Percentiles rank a stretch among this genome's conserved stretches.
Evolutionary conservation across 805 yeast genomes (phyloP).

Genomic region (Wickerhamomyces chambardii): DNA sequence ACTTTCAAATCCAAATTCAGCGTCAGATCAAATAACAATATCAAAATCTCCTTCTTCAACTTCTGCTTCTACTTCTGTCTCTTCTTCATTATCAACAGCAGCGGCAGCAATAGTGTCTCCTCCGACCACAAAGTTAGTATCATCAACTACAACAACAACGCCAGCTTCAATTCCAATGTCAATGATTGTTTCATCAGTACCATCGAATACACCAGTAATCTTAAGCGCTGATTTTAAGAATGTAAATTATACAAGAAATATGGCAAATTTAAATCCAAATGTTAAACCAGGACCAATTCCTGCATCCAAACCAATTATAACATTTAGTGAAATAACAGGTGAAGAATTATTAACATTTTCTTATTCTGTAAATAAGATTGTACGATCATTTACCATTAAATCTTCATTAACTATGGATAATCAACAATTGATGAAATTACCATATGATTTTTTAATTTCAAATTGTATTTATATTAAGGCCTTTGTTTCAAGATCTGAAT

Average conservation of each 20-base stretch:
- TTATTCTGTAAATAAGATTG: constrained; percentile 21
- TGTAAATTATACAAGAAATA: too few species aligned
- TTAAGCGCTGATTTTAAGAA: too few species aligned
- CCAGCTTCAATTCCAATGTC: not conserved
- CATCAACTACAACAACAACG: not conserved
- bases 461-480: constrained; percentile 43
- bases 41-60: not conserved
- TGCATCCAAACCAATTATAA: constrained; percentile 17
- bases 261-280: not conserved
- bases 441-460: constrained; percentile 21
- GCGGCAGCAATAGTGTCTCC: too few species aligned
- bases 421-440: constrained; percentile 7
- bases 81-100: too few species aligned
- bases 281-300: constrained; percentile 27
- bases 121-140: too few species aligned
- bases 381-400: constrained; percentile 14
- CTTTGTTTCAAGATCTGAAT: constrained; percentile 28
- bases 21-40: too few species aligned
- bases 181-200: not conserved
- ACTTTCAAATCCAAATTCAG: too few species aligned
- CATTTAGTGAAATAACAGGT: constrained; percentile 16
- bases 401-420: not conserved
- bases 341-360: constrained; percentile 20
- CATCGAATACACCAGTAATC: not conserved
- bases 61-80: not conserved